A percentile compares a stretch with the other conserved stretches of the same genome.
These are phyloP conservation scores for Penicillium nucicola DNA, from an alignment of 495 filamentous ascomycete species.

Conservation along the genomic window DNA sequence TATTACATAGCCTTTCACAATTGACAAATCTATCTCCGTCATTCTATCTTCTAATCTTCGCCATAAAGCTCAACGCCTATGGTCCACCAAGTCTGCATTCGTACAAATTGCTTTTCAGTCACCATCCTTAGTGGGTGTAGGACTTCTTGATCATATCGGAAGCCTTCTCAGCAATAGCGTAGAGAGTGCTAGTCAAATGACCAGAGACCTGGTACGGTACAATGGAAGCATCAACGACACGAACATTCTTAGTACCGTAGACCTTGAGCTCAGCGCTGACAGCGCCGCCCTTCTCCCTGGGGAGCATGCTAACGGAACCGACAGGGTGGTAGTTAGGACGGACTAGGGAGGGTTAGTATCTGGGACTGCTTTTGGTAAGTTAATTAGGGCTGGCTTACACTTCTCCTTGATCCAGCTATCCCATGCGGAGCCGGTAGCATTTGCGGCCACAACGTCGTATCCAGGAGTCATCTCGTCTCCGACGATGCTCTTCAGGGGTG, in stretches of 20 bases:
- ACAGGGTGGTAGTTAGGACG: not conserved
- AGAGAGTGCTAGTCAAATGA: constrained; percentile 51
- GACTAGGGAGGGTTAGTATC: not conserved
- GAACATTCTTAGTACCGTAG: constrained; percentile 45
- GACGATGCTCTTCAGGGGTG: not conserved
- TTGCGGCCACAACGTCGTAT: not conserved
- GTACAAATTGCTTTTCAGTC: too few species aligned
- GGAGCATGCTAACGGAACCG: constrained; percentile 23
- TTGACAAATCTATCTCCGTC: too few species aligned
- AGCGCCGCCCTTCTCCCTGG: constrained; percentile 50
- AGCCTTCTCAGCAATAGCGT: constrained; percentile 59
- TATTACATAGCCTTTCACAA: too few species aligned
- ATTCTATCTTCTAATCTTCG: too few species aligned
- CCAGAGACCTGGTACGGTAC: constrained; percentile 53
- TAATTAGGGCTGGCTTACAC: not conserved
- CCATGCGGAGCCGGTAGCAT: not conserved
- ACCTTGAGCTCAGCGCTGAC: constrained; percentile 40
- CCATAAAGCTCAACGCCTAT: too few species aligned
- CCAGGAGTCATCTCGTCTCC: not conserved
- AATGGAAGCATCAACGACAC: constrained; percentile 54
- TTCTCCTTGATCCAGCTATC: not conserved
- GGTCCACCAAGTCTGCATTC: too few species aligned
- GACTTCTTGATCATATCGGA: constrained; percentile 34
- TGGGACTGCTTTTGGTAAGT: not conserved
- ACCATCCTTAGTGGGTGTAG: constrained; percentile 4